Evolutionary conservation across 2,329 filamentous ascomycete genomes (phyloP).

Genomic region (Botrytis fragariae): DNA sequence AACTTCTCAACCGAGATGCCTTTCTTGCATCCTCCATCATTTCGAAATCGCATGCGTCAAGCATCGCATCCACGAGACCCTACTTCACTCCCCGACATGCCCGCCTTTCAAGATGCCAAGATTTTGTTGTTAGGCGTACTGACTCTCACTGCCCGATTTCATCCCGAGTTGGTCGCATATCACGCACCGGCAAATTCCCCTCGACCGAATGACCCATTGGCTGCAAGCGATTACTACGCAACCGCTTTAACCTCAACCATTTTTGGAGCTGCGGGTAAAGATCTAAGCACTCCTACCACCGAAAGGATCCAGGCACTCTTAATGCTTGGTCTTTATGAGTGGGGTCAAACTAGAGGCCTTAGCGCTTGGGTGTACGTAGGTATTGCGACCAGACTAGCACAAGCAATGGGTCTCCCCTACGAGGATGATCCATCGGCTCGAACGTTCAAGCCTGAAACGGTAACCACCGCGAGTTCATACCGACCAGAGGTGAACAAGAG

Average conservation of each 20-base stretch:
- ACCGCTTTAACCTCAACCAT: slow-evolving; percentile 52
- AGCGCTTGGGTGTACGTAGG: slow-evolving; percentile 67
- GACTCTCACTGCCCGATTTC: slow-evolving; percentile 67
- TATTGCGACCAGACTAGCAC: slow-evolving; percentile 57
- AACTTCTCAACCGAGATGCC: slow-evolving; percentile 72
- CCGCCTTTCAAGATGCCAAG: slow-evolving; percentile 46
- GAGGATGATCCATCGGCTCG: slow-evolving; percentile 45
- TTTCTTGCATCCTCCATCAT: slow-evolving; percentile 65
- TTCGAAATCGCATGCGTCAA: slow-evolving; percentile 52
- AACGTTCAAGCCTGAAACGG: slow-evolving; percentile 29
- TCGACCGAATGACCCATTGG: slow-evolving; percentile 46
- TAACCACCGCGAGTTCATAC: slow-evolving; percentile 36
- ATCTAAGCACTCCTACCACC: slow-evolving; percentile 53
- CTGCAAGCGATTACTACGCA: slow-evolving; percentile 64
- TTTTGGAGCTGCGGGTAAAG: slow-evolving; percentile 47
- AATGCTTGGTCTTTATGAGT: slow-evolving; percentile 71
- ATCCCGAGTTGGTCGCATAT: slow-evolving; percentile 57
- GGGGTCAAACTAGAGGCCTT: slow-evolving; percentile 61
- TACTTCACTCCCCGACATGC: slow-evolving; percentile 21
- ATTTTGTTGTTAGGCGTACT: slow-evolving; percentile 64
- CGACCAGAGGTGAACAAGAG: slow-evolving; percentile 17
- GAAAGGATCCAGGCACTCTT: slow-evolving; percentile 65
- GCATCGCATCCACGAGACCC: slow-evolving; percentile 41
- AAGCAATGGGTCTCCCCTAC: slow-evolving; percentile 59
- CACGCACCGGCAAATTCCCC: slow-evolving; percentile 18